A percentile compares a stretch with the other conserved stretches of the same genome.
These are phyloP conservation scores for Coix lacrymajobi DNA, from an alignment of 176 grass and related monocot genomes.

Conservation along the genomic window DNA sequence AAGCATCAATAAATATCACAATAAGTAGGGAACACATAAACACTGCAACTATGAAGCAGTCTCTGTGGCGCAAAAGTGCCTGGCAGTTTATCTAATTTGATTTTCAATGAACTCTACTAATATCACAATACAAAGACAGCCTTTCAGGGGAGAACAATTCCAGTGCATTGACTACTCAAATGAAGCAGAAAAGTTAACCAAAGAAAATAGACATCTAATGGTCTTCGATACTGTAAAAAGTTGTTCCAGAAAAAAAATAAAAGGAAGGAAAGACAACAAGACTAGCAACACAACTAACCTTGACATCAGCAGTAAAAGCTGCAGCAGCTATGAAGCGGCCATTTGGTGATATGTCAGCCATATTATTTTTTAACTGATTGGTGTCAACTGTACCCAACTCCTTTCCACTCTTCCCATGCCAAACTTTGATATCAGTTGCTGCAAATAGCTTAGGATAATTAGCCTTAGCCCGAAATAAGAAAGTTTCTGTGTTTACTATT, in stretches of 20 bases:
- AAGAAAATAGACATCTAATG: not conserved
- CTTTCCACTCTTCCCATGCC: conserved; percentile 93
- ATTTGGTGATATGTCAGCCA: conserved; percentile 90
- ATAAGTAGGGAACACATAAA: not conserved
- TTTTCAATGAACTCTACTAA: not conserved
- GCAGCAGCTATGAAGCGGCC: conserved; percentile 92
- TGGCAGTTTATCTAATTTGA: not conserved
- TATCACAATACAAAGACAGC: not conserved
- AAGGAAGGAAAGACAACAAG: too few species aligned
- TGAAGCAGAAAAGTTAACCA: not conserved
- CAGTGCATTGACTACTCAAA: not conserved
- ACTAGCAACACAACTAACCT: conserved; percentile 47
- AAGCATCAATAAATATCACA: conserved; percentile 22
- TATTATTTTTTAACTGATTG: conserved; percentile 98
- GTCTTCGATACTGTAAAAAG: not conserved
- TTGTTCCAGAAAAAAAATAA: not conserved
- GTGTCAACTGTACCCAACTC: conserved; percentile 79
- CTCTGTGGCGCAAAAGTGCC: not conserved
- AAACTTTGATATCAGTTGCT: conserved; percentile 93
- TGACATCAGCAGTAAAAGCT: conserved; percentile 96
- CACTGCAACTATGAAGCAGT: not conserved
- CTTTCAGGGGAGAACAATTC: not conserved
- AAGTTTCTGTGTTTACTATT: not conserved
- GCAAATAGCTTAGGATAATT: conserved; percentile 29
- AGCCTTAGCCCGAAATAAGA: not conserved